These are phyloP conservation scores for Cladosporium sp. DNA, from an alignment of 2,329 filamentous ascomycete species.

Conservation along the genomic window DNA sequence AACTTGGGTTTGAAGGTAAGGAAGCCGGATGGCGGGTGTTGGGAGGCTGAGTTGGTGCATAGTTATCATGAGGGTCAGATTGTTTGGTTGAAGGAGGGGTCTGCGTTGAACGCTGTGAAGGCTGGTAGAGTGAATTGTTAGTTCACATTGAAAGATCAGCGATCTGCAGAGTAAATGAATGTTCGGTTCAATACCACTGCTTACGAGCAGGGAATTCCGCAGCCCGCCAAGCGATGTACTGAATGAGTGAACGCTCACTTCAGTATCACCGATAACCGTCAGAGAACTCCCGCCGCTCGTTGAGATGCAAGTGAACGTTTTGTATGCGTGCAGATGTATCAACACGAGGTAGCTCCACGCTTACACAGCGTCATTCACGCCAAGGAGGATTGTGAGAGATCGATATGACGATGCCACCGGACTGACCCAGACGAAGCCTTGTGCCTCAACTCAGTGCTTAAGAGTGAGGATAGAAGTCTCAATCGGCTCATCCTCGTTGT, in stretches of 20 bases:
- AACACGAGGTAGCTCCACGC: too few relatives aligned
- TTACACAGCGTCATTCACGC: too few relatives aligned
- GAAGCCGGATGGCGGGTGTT: constrained; percentile 73
- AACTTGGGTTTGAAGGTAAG: constrained; percentile 89
- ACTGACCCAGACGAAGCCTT: too few relatives aligned
- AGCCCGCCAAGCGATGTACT: neutral
- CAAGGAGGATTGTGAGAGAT: too few relatives aligned
- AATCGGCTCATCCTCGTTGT: neutral
- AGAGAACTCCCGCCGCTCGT: too few relatives aligned
- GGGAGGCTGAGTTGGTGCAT: constrained; percentile 82
- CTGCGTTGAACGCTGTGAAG: constrained; percentile 91
- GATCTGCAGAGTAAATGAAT: neutral
- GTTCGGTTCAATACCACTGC: neutral
- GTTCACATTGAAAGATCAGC: neutral
- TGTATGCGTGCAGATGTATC: too few relatives aligned
- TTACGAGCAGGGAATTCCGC: neutral
- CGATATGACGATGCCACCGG: too few relatives aligned
- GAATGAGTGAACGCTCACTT: neutral
- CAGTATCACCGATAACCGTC: neutral
- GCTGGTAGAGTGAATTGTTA: neutral
- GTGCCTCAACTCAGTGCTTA: too few relatives aligned
- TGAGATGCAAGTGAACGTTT: too few relatives aligned
- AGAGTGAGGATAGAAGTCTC: too few relatives aligned
- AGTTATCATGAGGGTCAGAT: constrained; percentile 98
- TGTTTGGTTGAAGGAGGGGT: constrained; percentile 98